phyloP scores from a whole-genome alignment of 345 rosid genomes.

The Brassica juncea region DNA sequence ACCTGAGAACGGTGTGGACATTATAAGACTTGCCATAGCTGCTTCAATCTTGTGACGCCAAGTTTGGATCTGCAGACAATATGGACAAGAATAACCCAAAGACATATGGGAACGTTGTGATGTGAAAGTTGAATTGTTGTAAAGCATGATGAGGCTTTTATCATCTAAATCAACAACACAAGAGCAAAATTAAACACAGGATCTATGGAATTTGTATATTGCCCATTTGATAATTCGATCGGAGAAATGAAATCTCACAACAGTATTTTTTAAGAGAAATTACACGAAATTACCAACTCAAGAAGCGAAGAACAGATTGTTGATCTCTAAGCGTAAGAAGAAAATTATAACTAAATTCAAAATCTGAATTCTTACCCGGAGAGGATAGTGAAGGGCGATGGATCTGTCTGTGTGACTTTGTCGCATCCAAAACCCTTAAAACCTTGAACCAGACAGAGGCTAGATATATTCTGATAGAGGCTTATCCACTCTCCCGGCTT shows the following conservation, averaged over 20 bases:
- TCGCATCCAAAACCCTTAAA: conserved; percentile 28
- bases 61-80: conserved; percentile 1
- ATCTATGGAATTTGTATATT: too few species aligned
- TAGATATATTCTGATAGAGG: too few species aligned
- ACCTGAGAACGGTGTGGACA: conserved; percentile 38
- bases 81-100: neutral
- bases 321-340: neutral
- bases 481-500: conserved; percentile 23
- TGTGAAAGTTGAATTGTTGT: neutral
- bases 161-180: conserved; percentile 3
- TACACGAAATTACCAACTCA: neutral
- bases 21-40: conserved; percentile 49
- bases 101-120: neutral
- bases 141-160: conserved; percentile 23
- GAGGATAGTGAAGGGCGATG: neutral
- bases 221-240: neutral
- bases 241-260: neutral
- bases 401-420: neutral
- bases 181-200: neutral
- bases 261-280: neutral
- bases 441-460: neutral
- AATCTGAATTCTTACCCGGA: neutral
- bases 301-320: neutral
- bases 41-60: conserved; percentile 20
- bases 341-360: neutral